A percentile compares a stretch with the other conserved stretches of the same genome.
Conservation (phyloP, 1,139 yeast genomes). For the Taphrina populina region DNA sequence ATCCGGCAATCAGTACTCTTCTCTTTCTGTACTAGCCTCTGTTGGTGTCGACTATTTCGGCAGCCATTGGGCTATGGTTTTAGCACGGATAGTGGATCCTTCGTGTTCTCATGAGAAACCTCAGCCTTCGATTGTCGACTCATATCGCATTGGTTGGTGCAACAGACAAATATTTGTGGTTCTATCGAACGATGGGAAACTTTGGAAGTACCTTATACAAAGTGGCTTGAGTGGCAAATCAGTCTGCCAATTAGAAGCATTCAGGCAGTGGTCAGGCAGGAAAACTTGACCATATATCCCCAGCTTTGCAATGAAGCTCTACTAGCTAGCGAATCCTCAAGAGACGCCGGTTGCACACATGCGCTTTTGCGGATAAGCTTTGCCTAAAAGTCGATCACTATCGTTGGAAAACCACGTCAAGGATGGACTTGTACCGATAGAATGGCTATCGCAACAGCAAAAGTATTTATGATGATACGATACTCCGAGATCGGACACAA, state of each 20-base stretch:
- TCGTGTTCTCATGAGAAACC: neutral
- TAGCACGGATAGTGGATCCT: neutral
- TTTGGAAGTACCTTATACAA: slow-evolving; percentile 3
- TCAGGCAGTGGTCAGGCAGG: slow-evolving; percentile 1
- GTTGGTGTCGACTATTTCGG: neutral
- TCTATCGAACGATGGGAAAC: neutral
- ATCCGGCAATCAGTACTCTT: neutral
- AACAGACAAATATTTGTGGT: neutral
- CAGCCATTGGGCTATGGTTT: neutral
- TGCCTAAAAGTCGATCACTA: no score
- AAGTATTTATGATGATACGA: no score
- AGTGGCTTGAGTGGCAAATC: neutral
- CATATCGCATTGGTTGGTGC: neutral
- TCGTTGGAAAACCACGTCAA: no score
- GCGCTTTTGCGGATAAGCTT: no score
- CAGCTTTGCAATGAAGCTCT: no score
- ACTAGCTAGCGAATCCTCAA: no score
- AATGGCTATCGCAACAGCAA: no score
- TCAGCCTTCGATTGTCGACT: no score
- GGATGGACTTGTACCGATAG: no score
- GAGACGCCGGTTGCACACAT: no score
- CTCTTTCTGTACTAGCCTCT: neutral
- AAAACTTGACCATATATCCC: no score
- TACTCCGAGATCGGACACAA: no score
- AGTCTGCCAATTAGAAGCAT: neutral